phyloP scores from a whole-genome alignment of 768 basidiomycete species.

The Rhizopogon vesiculosus region DNA sequence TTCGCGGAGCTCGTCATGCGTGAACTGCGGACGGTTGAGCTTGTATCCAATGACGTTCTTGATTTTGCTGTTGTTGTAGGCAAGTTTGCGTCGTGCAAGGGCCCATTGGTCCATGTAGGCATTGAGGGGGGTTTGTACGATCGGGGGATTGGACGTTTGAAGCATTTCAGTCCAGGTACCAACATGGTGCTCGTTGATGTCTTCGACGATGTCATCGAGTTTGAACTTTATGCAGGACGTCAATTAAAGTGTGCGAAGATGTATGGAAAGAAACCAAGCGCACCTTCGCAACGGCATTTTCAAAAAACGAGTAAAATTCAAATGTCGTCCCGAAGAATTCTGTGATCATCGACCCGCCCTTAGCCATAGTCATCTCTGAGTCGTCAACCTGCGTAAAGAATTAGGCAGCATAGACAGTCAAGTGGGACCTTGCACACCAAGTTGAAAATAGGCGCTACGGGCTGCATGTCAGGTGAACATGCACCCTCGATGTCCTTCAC shows the following conservation, averaged over 20 bases:
- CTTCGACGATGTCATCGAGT: conserved; percentile 69
- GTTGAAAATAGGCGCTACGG: conserved; percentile 79
- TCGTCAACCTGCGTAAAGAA: conserved; percentile 57
- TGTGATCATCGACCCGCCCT: conserved; percentile 61
- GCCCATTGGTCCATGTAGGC: conserved; percentile 78
- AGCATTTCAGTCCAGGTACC: conserved; percentile 83
- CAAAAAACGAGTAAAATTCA: conserved; percentile 73
- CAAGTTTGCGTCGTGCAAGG: conserved; percentile 64
- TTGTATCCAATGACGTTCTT: conserved; percentile 69
- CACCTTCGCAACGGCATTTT: conserved; percentile 66
- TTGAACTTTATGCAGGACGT: conserved; percentile 38
- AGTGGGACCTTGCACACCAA: conserved; percentile 40
- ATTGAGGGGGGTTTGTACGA: conserved; percentile 64
- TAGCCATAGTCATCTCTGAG: conserved; percentile 63
- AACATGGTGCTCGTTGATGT: conserved; percentile 83
- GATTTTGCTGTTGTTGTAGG: conserved; percentile 68
- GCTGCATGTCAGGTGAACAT: conserved; percentile 47
- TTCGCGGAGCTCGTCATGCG: conserved; percentile 57
- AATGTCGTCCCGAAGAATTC: conserved; percentile 75
- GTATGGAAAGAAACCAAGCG: conserved; percentile 1
- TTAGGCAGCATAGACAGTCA: neutral
- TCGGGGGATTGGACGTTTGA: conserved; percentile 60
- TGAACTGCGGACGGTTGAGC: conserved; percentile 58
- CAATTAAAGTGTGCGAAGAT: neutral
- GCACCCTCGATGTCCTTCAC: conserved; percentile 60